Conservation (phyloP, 805 yeast genomes). For the Yueomyces sinensis region DNA sequence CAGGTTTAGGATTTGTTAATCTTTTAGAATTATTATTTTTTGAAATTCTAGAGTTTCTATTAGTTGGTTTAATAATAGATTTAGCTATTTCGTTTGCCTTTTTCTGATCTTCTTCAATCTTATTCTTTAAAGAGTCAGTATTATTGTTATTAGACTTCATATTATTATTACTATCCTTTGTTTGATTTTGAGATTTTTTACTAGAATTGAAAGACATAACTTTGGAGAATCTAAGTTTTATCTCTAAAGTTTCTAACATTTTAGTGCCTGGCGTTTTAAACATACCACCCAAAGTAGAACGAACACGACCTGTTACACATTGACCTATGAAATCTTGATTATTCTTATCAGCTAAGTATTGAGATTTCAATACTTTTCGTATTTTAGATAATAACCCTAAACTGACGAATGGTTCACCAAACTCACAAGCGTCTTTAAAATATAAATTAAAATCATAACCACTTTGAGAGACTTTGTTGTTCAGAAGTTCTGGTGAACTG, state of each 20-base stretch:
- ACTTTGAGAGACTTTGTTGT: constrained; percentile 5
- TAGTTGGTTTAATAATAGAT: background rate
- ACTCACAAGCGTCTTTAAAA: constrained; percentile 22
- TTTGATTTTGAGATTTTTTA: background rate
- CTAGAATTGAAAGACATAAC: constrained; percentile 5
- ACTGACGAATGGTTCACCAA: constrained; percentile 25
- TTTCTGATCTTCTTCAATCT: too few relatives aligned
- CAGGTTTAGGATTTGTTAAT: constrained; percentile 30
- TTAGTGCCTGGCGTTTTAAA: constrained; percentile 7
- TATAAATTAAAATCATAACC: constrained; percentile 22
- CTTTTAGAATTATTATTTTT: constrained; percentile 9
- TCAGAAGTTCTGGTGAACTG: constrained; percentile 24
- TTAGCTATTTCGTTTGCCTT: background rate
- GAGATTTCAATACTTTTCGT: constrained; percentile 8
- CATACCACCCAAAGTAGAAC: constrained; percentile 23
- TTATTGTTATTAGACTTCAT: background rate
- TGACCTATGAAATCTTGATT: constrained; percentile 2
- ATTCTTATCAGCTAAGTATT: background rate
- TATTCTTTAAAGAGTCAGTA: background rate
- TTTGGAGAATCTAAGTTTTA: constrained; percentile 21
- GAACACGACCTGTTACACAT: constrained; percentile 24
- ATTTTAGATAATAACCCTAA: constrained; percentile 22
- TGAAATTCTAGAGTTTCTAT: background rate
- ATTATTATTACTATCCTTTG: background rate
- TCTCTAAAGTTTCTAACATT: constrained; percentile 20